Evolutionary conservation across 352 stramenopile species (phyloP).

Genomic region (Albugo candida): DNA sequence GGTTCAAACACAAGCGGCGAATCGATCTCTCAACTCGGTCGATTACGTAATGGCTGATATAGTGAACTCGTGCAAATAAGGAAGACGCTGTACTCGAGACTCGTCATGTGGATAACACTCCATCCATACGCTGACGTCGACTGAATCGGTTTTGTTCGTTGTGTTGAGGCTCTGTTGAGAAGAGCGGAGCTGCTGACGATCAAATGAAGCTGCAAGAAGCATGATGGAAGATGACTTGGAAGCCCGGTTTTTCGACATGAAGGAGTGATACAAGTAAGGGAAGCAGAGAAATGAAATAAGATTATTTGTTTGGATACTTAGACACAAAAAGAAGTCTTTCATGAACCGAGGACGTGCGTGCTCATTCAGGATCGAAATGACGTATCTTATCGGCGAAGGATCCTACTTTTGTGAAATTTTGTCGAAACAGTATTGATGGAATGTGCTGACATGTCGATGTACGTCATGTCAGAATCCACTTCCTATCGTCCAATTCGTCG

Average conservation of each 20-base stretch:
- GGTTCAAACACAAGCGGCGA: not conserved
- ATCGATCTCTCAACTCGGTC: constrained; percentile 7
- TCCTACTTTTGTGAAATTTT: not conserved
- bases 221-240: too few relatives aligned
- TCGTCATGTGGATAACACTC: constrained; percentile 51
- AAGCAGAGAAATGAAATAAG: constrained; percentile 4
- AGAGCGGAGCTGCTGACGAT: constrained; percentile 58
- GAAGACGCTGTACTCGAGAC: constrained; percentile 50
- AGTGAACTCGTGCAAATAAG: constrained; percentile 23
- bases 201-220: constrained; percentile 16
- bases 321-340: not conserved
- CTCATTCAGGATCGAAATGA: not conserved
- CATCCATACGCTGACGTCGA: constrained; percentile 57
- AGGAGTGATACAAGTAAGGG: constrained; percentile 14
- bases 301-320: not conserved
- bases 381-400: not conserved
- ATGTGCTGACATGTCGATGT: constrained; percentile 67
- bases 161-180: constrained; percentile 38
- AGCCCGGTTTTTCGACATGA: constrained; percentile 9
- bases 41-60: too few relatives aligned
- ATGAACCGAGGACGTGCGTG: too few relatives aligned
- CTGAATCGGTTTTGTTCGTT: constrained; percentile 49
- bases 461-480: constrained; percentile 78
- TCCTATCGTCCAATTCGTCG: constrained; percentile 54
- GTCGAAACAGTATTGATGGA: constrained; percentile 19